phyloP scores from a whole-genome alignment of 805 yeast species.

The Kazachstania psychrophila region DNA sequence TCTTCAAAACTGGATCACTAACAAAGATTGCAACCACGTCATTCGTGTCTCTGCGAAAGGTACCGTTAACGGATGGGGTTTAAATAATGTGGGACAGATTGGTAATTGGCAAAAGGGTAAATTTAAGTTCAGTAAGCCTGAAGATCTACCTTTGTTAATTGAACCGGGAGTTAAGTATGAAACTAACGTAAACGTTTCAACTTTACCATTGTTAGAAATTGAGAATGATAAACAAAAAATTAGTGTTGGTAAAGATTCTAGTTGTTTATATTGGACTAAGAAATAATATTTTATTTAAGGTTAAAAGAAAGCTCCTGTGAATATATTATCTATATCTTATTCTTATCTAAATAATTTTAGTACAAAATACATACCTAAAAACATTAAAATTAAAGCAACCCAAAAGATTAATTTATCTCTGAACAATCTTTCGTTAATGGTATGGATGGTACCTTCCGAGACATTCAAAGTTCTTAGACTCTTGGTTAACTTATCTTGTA shows the following conservation, averaged over 20 bases:
- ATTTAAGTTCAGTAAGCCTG: constrained; percentile 32
- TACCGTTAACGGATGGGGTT: constrained; percentile 63
- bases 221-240: constrained; percentile 46
- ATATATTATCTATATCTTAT: background rate
- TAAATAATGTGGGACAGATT: constrained; percentile 71
- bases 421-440: constrained; percentile 70
- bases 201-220: constrained; percentile 12
- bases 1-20: constrained; percentile 43
- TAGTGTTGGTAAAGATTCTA: constrained; percentile 51
- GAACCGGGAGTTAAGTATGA: constrained; percentile 38
- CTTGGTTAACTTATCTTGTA: constrained; percentile 54
- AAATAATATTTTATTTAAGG: constrained; percentile 5
- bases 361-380: constrained; percentile 58
- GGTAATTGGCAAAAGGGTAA: constrained; percentile 58
- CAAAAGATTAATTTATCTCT: constrained; percentile 85
- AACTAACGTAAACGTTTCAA: background rate
- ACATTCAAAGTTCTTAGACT: constrained; percentile 78
- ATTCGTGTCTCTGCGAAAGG: constrained; percentile 50
- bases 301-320: constrained; percentile 2
- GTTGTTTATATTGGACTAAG: constrained; percentile 53
- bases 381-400: constrained; percentile 54
- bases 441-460: constrained; percentile 71
- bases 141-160: constrained; percentile 34
- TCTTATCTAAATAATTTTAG: constrained; percentile 50
- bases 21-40: constrained; percentile 42